Conservation (phyloP, 2,329 filamentous ascomycete genomes). For the Chaetomiaceae sp. region DNA sequence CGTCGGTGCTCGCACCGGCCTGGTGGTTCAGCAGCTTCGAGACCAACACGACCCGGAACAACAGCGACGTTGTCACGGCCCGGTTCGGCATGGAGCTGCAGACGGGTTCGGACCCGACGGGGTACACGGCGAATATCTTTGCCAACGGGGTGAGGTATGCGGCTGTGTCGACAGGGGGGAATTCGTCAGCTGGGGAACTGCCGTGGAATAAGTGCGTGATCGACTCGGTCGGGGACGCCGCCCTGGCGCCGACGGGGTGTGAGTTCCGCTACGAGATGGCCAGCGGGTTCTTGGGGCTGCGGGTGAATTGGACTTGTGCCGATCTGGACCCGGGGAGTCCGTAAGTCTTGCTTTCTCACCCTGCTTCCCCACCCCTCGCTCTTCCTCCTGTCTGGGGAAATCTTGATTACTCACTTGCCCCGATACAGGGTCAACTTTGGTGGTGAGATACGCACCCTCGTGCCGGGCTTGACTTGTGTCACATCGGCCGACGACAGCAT, state of each 20-base stretch:
- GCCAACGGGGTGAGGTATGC: conserved; percentile 10
- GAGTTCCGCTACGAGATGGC: conserved; percentile 18
- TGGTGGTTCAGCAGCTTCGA: conserved; percentile 24
- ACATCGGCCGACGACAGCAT: conserved; percentile 1
- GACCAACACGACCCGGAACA: background rate
- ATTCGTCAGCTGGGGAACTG: background rate
- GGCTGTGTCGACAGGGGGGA: conserved; percentile 1
- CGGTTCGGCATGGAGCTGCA: conserved; percentile 21
- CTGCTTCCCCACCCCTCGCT: too few relatives aligned
- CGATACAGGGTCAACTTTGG: conserved; percentile 19
- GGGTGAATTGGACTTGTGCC: conserved; percentile 24
- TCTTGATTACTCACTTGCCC: background rate
- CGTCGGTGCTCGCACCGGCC: conserved; percentile 22
- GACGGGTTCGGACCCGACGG: conserved; percentile 8
- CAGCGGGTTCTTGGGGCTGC: conserved; percentile 14
- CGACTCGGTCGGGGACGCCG: conserved; percentile 12
- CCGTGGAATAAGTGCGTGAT: conserved; percentile 22
- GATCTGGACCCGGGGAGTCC: conserved; percentile 23
- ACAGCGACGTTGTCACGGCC: conserved; percentile 2
- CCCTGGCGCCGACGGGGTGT: conserved; percentile 21
- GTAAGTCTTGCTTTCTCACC: conserved; percentile 12
- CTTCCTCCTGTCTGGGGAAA: background rate
- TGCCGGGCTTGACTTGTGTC: conserved; percentile 14
- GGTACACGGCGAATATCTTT: conserved; percentile 9
- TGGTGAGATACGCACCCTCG: conserved; percentile 19